Evolutionary conservation across 2,329 filamentous ascomycete species (phyloP).

Genomic region (Penicillium italicum): DNA sequence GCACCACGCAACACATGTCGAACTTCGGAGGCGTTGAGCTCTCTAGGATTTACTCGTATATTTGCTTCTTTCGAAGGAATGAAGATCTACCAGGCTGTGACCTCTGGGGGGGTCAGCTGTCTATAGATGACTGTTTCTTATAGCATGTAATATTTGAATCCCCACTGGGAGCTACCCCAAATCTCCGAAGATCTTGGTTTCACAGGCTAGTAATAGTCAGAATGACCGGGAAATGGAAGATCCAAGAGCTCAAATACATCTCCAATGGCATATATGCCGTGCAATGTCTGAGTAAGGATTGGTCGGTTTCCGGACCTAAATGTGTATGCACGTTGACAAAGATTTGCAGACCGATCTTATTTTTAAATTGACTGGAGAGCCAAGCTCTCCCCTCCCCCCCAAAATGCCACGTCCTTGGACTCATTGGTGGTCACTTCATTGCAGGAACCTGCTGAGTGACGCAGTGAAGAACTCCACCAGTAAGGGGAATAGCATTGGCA

Average conservation of each 20-base stretch:
- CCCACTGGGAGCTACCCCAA: neutral
- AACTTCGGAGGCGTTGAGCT: neutral
- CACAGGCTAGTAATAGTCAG: neutral
- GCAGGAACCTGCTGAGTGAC: conserved; percentile 27
- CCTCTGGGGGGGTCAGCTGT: neutral
- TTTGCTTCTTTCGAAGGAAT: neutral
- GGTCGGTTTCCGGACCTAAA: neutral
- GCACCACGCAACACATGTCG: neutral
- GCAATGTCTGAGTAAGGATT: neutral
- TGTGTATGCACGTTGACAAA: neutral
- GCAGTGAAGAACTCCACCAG: conserved; percentile 31
- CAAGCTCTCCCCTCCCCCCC: neutral
- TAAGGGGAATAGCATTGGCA: conserved; percentile 25
- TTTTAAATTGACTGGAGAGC: neutral
- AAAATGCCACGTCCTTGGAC: neutral
- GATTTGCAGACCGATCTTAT: neutral
- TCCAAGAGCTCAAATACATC: neutral
- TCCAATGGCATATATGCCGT: neutral
- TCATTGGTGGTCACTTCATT: neutral
- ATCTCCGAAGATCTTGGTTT: neutral
- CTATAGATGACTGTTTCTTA: neutral
- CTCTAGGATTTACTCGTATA: neutral
- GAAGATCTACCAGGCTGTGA: no score
- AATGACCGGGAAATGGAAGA: neutral
- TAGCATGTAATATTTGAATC: neutral